Base-by-base conservation (phyloP, 768 basidiomycete genomes). In the Albatrellus ellisii region DNA sequence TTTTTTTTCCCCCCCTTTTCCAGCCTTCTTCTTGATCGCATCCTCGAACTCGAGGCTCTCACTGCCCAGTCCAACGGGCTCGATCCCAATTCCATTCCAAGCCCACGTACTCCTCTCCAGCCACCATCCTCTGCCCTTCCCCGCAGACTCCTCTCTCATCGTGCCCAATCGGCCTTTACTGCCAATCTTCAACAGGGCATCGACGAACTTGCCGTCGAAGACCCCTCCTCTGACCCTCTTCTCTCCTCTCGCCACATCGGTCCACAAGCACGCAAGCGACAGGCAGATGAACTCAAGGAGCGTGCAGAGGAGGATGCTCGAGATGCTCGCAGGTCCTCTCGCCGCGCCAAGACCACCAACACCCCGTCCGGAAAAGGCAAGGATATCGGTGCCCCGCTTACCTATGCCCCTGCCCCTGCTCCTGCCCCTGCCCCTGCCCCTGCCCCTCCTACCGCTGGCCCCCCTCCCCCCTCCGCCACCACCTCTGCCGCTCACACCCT, bases 21-120 rank as follows among this genome's bases (percentile, higher is more conserved):
- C 39, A 80, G 78, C 42, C 54, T 64, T 37, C 62, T 79, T 26
- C 60, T 77, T 9, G 70, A 77, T 47, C 73, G 76, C 21, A 76
- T 82, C 47, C 62, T 66, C 46, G 78, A 77, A 45, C 66, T 81
- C 22, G 75, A 81, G 54, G 54, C 42, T 22, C 50, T 46, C 41
- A 51, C 50, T 52, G 22, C 62, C 57, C 40, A 51, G 55, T 14
- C 36, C 42, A 49, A 37, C 54, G 50, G 33, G 50, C 18, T 39
- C 42, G 44, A 42, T 48, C 21, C 39, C 58, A 36, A 53, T 24
- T 43, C 37, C 15, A n/a, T n/a, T n/a, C n/a, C n/a, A n/a, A n/a
- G n/a, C n/a, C n/a, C n/a, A n/a, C n/a, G n/a, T n/a, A n/a, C n/a
- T n/a, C 51, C 54, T 2, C 32, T 57, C 14, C 65, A 66, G 35